phyloP scores from a whole-genome alignment of 108 stramenopile species.

The Conticribra guillardii region DNA sequence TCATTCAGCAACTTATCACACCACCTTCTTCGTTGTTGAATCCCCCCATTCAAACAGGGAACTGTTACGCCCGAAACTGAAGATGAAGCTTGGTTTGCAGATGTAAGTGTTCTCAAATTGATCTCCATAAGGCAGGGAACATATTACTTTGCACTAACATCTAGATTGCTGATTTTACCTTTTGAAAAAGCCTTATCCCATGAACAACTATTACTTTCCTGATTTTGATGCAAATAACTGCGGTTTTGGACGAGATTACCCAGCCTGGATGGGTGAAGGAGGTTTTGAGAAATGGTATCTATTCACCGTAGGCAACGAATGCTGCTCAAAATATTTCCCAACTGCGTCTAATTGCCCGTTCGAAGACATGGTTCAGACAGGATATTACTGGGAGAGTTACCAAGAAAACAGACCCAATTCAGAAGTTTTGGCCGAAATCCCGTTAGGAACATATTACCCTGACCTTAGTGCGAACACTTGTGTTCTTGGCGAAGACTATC shows the following conservation, averaged over 20 bases:
- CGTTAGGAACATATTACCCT: conserved; percentile 35
- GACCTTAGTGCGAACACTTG: conserved; percentile 2
- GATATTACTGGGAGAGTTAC: conserved; percentile 33
- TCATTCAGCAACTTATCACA: too few relatives aligned
- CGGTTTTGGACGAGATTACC: conserved; percentile 20
- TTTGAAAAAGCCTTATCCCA: conserved; percentile 2
- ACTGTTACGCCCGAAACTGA: not conserved
- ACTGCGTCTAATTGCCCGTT: conserved; percentile 27
- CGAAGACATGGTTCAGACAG: conserved; percentile 10
- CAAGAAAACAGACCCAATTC: conserved; percentile 1
- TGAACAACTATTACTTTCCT: conserved; percentile 19
- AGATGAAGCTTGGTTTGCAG: not conserved
- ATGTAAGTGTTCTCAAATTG: too few relatives aligned
- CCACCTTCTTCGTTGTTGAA: not conserved
- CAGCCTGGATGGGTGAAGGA: conserved; percentile 31
- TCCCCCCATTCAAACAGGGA: not conserved
- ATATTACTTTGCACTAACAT: not conserved
- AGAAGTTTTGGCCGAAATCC: not conserved
- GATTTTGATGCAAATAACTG: conserved; percentile 9
- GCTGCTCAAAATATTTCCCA: conserved; percentile 31
- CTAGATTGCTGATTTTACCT: too few relatives aligned
- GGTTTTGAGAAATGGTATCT: conserved; percentile 27
- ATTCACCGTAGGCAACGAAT: conserved; percentile 12
- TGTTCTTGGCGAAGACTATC: not conserved
- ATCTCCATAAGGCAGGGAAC: too few relatives aligned